Conservation (phyloP, 1,139 yeast genomes). For the Saccharomyces hybrid region DNA sequence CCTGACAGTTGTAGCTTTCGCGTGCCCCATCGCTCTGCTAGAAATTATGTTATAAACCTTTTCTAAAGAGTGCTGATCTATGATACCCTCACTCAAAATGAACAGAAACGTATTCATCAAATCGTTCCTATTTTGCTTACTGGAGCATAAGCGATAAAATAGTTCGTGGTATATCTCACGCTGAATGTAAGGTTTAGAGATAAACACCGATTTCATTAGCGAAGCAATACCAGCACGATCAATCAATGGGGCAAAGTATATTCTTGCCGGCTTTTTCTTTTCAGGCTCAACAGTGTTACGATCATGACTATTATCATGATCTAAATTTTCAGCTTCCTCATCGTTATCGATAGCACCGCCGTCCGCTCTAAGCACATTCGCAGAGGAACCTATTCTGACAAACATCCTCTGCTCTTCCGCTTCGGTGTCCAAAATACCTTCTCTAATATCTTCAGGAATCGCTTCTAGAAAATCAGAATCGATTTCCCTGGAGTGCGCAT, state of each 20-base stretch:
- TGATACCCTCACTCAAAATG: conserved; percentile 67
- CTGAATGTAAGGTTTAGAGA: conserved; percentile 62
- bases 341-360: conserved; percentile 31
- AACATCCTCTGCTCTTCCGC: conserved; percentile 38
- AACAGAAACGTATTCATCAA: conserved; percentile 63
- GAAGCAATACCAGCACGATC: conserved; percentile 76
- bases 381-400: conserved; percentile 2
- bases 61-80: conserved; percentile 55
- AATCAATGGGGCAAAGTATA: conserved; percentile 56
- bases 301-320: conserved; percentile 10
- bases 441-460: conserved; percentile 65
- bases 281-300: conserved; percentile 4
- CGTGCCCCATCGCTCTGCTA: conserved; percentile 29
- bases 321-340: conserved; percentile 18
- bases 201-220: conserved; percentile 59
- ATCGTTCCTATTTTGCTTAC: conserved; percentile 73
- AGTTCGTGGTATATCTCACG: conserved; percentile 63
- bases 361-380: conserved; percentile 23
- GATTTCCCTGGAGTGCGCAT: conserved; percentile 50
- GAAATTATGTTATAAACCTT: conserved; percentile 55
- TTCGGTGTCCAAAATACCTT: conserved; percentile 68
- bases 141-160: conserved; percentile 60
- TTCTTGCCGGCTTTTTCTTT: conserved; percentile 35
- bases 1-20: conserved; percentile 15
- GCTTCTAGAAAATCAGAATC: conserved; percentile 81